These are phyloP conservation scores for Trichoderma sp. DNA, from an alignment of 2,329 filamentous ascomycete species.

Conservation along the genomic window DNA sequence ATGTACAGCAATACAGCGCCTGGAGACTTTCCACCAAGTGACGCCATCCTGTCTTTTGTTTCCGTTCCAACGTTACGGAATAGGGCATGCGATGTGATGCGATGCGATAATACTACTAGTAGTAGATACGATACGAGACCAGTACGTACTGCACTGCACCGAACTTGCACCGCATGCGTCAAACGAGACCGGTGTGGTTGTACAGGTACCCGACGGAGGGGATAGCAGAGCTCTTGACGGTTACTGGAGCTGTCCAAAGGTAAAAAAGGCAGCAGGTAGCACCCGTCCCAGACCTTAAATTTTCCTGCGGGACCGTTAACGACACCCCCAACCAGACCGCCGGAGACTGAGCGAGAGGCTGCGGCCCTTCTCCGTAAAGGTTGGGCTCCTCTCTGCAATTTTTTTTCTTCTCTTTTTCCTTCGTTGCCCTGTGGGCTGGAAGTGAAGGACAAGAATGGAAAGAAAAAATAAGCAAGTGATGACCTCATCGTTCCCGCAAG, in stretches of 20 bases:
- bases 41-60: neutral
- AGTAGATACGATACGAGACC: neutral
- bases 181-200: neutral
- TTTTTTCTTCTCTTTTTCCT: neutral
- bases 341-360: constrained; percentile 11
- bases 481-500: constrained; percentile 5
- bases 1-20: neutral
- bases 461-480: neutral
- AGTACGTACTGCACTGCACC: neutral
- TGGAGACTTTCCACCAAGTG: neutral
- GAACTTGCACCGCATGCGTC: constrained; percentile 10
- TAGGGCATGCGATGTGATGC: neutral
- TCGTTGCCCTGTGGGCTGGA: neutral
- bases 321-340: constrained; percentile 18
- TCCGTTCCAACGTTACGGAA: neutral
- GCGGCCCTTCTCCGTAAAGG: neutral
- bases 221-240: neutral
- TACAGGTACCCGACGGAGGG: neutral
- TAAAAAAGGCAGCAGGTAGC: too few relatives aligned
- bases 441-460: neutral
- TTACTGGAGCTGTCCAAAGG: neutral
- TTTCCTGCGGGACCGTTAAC: neutral
- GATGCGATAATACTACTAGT: too few relatives aligned
- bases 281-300: neutral
- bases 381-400: constrained; percentile 3